Percentiles rank a stretch among this genome's conserved stretches.
phyloP scores from a whole-genome alignment of 164 flowering plant species.

The Vitis rupestris region DNA sequence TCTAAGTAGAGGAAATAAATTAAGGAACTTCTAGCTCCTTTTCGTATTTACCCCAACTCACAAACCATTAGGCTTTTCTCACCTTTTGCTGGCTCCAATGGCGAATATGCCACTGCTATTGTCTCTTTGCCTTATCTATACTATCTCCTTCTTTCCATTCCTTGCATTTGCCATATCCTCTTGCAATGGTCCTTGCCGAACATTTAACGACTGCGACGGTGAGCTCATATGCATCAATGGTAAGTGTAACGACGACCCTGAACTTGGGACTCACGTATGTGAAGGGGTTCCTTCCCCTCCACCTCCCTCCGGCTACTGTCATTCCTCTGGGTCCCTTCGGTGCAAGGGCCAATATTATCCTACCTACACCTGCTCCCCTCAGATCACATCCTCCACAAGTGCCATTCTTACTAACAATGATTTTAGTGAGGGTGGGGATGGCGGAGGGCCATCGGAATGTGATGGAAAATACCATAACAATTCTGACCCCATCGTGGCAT shows the following conservation, averaged over 20 bases:
- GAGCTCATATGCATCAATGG: slow-evolving; percentile 35
- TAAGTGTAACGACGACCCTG: slow-evolving; percentile 39
- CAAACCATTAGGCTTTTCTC: too few relatives aligned
- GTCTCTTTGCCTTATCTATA: neutral
- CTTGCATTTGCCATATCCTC: slow-evolving; percentile 18
- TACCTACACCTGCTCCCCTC: slow-evolving; percentile 31
- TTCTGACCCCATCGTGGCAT: slow-evolving; percentile 27
- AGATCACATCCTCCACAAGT: slow-evolving; percentile 25
- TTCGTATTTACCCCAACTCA: too few relatives aligned
- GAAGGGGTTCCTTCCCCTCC: too few relatives aligned
- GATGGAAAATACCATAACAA: slow-evolving; percentile 22
- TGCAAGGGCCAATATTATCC: slow-evolving; percentile 9
- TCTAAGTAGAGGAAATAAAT: too few relatives aligned
- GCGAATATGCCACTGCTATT: neutral
- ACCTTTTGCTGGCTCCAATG: neutral
- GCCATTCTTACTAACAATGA: slow-evolving; percentile 26
- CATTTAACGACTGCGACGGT: slow-evolving; percentile 29
- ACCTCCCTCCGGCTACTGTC: neutral
- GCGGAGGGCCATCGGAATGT: slow-evolving; percentile 32
- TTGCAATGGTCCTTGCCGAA: slow-evolving; percentile 32
- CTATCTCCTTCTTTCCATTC: neutral
- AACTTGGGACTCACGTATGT: slow-evolving; percentile 23
- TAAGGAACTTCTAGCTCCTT: too few relatives aligned
- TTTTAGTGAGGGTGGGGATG: slow-evolving; percentile 28
- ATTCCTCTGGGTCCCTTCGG: neutral